A percentile compares a stretch with the other conserved stretches of the same genome.
These are phyloP conservation scores for Truncatella angustata DNA, from an alignment of 2,329 filamentous ascomycete genomes.

Conservation along the genomic window DNA sequence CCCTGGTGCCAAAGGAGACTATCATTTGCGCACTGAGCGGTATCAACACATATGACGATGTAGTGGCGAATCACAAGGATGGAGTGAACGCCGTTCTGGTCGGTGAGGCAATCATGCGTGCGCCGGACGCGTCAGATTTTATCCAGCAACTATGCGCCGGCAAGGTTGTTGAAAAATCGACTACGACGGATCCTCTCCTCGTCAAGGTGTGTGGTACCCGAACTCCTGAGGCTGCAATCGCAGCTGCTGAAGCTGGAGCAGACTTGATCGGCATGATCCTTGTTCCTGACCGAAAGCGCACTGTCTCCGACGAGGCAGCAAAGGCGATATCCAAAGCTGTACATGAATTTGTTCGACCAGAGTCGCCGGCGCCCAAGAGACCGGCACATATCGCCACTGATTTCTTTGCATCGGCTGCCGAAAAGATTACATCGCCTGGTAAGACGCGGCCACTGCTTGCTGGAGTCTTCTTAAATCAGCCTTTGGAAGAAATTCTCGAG, in stretches of 20 bases:
- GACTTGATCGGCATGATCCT: conserved; percentile 93
- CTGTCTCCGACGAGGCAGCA: conserved; percentile 75
- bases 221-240: conserved; percentile 73
- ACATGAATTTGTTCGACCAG: conserved; percentile 49
- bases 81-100: conserved; percentile 92
- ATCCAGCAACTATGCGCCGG: conserved; percentile 79
- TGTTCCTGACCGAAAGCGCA: conserved; percentile 77
- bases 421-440: conserved; percentile 39
- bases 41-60: conserved; percentile 85
- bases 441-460: conserved; percentile 71
- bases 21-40: conserved; percentile 93
- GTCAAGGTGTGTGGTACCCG: conserved; percentile 97
- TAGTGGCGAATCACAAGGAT: conserved; percentile 81
- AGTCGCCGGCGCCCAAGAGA: conserved; percentile 25
- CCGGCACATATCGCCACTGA: conserved; percentile 48
- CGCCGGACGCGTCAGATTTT: conserved; percentile 77
- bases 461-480: conserved; percentile 91
- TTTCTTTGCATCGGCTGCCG: conserved; percentile 65
- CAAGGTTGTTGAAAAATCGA: conserved; percentile 33
- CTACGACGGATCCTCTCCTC: conserved; percentile 50
- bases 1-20: conserved; percentile 79
- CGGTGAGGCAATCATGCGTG: conserved; percentile 93
- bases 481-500: conserved; percentile 76
- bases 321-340: conserved; percentile 77
- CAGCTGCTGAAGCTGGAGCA: conserved; percentile 81